Evolutionary conservation across 2,329 filamentous ascomycete genomes (phyloP), one percentile per base, ranked within the genome.

Genomic region (Neobulgaria alba): DNA sequence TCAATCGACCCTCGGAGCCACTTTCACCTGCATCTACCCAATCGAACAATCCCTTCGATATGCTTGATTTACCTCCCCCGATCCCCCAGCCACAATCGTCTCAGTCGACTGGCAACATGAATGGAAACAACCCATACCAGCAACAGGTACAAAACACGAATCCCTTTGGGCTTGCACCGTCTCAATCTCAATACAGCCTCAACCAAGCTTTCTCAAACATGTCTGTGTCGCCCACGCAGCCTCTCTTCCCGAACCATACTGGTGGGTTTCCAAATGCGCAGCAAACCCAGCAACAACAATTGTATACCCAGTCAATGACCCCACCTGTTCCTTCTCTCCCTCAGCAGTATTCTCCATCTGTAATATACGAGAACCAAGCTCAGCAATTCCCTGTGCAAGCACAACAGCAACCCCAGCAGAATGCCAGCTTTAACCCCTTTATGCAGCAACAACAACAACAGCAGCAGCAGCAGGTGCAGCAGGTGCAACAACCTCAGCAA

Each of bases 211-310:
- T 95, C 55, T 81, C 89, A 57, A 78, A 75, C 47, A 71, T 95
- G 62, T 79, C 85, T 29, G 65, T 94, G 2, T 77, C 76, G 8
- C 43, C 51, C 16, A 48, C 51, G 30, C 77, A 78, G 50, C 75
- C 76, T 29, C 67, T 88, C 20, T 88, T 89, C 58, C 82, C 85
- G 5, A 78, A 88, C 55, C 79, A 81, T 39, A 89, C 85, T 1
- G 83, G 84, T 39, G 84, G 77, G 16, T 48, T 72, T 33, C 51
- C 55, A 35, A 47, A 39, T 50, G 64, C 62, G 20, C 45, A 63
- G 61, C 47, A 69, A 67, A 44, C 69, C 67, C 40, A 48, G 20
- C 43, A 50, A 14, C 55, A 50, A 56, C 66, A 53, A 42, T 21
- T 56, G 4, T 59, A 63, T 16, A 59, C 65, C 53, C 55, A 57